phyloP scores from a whole-genome alignment of 163 green algal genomes.

The Coccomyxa subellipsoidea region DNA sequence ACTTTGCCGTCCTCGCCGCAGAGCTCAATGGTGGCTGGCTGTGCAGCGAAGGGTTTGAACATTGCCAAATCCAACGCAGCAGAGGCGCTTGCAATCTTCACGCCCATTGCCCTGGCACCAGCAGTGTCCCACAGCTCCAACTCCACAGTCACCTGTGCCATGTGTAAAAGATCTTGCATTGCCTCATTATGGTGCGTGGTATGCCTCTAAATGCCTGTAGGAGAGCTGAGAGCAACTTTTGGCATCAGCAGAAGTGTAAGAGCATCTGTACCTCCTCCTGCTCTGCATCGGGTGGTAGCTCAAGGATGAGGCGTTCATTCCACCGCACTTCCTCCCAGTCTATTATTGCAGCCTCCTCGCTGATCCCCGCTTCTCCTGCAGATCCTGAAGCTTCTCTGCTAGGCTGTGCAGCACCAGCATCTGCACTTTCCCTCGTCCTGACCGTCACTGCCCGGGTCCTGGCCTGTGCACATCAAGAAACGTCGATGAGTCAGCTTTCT shows the following conservation, averaged over 20 bases:
- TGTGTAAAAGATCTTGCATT: no score
- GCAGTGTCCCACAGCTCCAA: constrained; percentile 42
- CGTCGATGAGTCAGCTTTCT: neutral
- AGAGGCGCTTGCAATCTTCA: constrained; percentile 18
- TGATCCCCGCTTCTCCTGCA: constrained; percentile 20
- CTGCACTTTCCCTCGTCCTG: neutral
- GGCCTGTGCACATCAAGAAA: neutral
- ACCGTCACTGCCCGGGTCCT: neutral
- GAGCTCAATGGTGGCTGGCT: neutral
- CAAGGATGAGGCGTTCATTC: constrained; percentile 37
- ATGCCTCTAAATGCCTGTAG: no score
- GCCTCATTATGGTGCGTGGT: no score
- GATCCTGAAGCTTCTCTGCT: neutral
- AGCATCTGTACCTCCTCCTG: constrained; percentile 24
- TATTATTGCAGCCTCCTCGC: constrained; percentile 15
- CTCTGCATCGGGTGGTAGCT: constrained; percentile 41
- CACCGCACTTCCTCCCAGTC: constrained; percentile 23
- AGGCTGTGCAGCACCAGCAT: neutral
- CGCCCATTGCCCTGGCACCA: constrained; percentile 15
- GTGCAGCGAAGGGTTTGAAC: constrained; percentile 8
- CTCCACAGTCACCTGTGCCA: constrained; percentile 26
- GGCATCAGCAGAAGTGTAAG: no score
- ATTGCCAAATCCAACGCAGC: constrained; percentile 20
- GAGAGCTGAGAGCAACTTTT: no score
- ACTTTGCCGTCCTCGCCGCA: neutral